A percentile compares a stretch with the other conserved stretches of the same genome.
Evolutionary conservation across 2,329 filamentous ascomycete genomes (phyloP).

Genomic region (Sarocladiaceae sp.): DNA sequence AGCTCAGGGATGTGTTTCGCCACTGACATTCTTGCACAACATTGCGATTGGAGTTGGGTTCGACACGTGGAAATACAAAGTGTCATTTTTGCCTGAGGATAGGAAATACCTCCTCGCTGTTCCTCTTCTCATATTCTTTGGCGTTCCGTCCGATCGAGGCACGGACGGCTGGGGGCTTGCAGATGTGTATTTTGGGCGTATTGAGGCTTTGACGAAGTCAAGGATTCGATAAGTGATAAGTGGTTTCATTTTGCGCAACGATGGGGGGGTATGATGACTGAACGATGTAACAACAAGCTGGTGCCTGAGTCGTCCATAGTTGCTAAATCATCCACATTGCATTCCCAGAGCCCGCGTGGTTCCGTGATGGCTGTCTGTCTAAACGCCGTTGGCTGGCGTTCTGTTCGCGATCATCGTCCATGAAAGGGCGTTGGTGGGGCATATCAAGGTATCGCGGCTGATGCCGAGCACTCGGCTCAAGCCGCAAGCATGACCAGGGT

Average conservation of each 20-base stretch:
- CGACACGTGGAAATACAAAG: neutral
- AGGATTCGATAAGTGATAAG: too few relatives aligned
- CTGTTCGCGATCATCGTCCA: too few relatives aligned
- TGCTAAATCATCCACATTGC: neutral
- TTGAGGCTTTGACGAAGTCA: neutral
- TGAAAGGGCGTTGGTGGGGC: too few relatives aligned
- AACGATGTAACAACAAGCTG: constrained; percentile 7
- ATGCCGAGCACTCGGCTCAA: too few relatives aligned
- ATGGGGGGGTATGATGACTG: neutral
- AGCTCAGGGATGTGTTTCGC: too few relatives aligned
- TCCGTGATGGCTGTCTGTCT: too few relatives aligned
- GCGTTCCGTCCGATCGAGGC: neutral
- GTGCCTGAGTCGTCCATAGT: constrained; percentile 2
- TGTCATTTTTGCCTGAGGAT: neutral
- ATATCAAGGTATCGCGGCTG: too few relatives aligned
- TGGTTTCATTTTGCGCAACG: neutral
- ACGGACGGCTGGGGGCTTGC: neutral
- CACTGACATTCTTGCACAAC: constrained; percentile 7
- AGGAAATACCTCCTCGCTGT: neutral
- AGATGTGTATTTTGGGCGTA: neutral
- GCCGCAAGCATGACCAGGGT: too few relatives aligned
- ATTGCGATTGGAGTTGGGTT: constrained; percentile 3
- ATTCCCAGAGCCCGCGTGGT: too few relatives aligned
- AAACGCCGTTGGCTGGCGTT: too few relatives aligned
- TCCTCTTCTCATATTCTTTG: neutral